Evolutionary conservation across 805 yeast genomes (phyloP).

Genomic region (Pichia phayaonensis): DNA sequence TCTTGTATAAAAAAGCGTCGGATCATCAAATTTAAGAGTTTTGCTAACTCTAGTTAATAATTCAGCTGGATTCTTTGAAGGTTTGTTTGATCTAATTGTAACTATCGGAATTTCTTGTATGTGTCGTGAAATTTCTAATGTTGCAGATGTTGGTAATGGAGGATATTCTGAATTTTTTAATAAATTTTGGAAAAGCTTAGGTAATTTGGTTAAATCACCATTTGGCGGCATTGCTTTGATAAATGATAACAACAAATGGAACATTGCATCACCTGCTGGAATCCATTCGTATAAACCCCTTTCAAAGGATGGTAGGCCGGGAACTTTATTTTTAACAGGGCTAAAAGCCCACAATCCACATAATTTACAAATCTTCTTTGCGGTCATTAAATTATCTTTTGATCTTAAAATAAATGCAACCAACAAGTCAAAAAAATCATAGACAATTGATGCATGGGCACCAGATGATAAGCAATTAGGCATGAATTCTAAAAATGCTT

Average conservation of each 20-base stretch:
- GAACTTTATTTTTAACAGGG: conserved; percentile 26
- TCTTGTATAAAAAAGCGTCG: conserved; percentile 60
- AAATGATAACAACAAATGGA: conserved; percentile 71
- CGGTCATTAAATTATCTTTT: conserved; percentile 68
- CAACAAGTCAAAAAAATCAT: conserved; percentile 76
- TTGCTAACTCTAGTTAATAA: conserved; percentile 50
- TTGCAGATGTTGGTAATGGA: conserved; percentile 39
- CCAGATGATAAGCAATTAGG: conserved; percentile 78
- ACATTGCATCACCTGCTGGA: conserved; percentile 77
- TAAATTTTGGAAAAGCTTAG: conserved; percentile 58
- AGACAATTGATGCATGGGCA: conserved; percentile 83
- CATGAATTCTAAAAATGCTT: conserved; percentile 73
- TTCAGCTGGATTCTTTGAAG: conserved; percentile 46
- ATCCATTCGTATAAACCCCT: conserved; percentile 75
- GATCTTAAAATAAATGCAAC: conserved; percentile 75
- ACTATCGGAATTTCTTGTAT: conserved; percentile 32
- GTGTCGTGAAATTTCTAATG: conserved; percentile 17
- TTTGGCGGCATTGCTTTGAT: conserved; percentile 67
- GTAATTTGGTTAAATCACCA: conserved; percentile 48
- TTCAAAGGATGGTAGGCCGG: conserved; percentile 41
- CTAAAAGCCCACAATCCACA: conserved; percentile 85
- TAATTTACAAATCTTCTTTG: conserved; percentile 71
- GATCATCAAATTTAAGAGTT: conserved; percentile 60
- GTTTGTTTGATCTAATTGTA: conserved; percentile 31
- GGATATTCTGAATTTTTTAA: conserved; percentile 66